A percentile compares a stretch with the other conserved stretches of the same genome.
phyloP scores from a whole-genome alignment of 179 eudicot genomes.

The Silene vulgaris region DNA sequence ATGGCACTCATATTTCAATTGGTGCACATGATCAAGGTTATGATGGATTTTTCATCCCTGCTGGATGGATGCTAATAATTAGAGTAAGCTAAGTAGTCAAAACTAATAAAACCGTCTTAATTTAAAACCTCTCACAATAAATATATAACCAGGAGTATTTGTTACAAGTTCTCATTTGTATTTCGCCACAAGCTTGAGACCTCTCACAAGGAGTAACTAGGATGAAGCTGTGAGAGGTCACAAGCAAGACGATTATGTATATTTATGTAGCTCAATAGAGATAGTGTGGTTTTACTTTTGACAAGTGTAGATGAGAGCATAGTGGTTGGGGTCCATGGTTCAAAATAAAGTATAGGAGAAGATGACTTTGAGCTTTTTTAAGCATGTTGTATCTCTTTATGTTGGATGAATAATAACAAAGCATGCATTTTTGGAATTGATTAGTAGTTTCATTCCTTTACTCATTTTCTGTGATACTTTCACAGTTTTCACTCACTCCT shows the following conservation, averaged over 20 bases:
- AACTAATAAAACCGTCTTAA: too few species aligned
- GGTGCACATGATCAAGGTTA: not conserved
- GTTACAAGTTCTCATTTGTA: too few species aligned
- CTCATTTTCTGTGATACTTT: constrained; percentile 26
- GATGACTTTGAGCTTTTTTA: not conserved
- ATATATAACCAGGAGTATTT: too few species aligned
- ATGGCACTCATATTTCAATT: not conserved
- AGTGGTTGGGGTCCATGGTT: constrained; percentile 26
- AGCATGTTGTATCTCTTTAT: not conserved
- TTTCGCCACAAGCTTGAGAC: too few species aligned
- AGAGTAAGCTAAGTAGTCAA: too few species aligned
- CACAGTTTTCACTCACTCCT: constrained; percentile 15
- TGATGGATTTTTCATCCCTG: not conserved
- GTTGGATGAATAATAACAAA: constrained; percentile 27
- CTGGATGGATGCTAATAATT: not conserved
- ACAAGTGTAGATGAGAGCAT: not conserved
- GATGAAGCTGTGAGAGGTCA: too few species aligned
- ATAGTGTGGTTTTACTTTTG: too few species aligned
- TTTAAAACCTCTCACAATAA: too few species aligned
- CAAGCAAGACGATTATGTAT: too few species aligned
- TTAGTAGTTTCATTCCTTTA: constrained; percentile 26
- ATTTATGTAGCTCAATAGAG: too few species aligned
- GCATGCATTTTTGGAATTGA: constrained; percentile 36
- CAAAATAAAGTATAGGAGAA: constrained; percentile 1
- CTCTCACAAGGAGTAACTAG: too few species aligned